phyloP scores from a whole-genome alignment of 2,329 filamentous ascomycete species.

The Leptographium procerum region DNA sequence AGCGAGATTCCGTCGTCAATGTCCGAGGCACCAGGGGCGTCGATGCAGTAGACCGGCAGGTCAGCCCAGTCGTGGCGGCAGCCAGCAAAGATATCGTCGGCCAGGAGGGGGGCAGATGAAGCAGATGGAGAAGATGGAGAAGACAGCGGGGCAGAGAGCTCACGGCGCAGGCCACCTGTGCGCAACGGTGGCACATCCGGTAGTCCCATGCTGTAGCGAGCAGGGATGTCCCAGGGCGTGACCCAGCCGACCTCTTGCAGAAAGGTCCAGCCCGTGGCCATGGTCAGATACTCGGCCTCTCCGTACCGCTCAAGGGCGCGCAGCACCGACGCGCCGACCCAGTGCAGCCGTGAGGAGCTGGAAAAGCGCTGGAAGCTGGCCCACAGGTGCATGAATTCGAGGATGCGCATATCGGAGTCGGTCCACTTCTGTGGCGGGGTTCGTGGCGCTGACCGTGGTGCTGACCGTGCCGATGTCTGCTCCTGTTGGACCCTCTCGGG shows the following conservation, averaged over 20 bases:
- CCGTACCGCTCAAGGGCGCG: slow-evolving; percentile 49
- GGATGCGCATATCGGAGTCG: slow-evolving; percentile 39
- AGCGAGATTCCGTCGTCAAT: slow-evolving; percentile 74
- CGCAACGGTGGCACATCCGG: slow-evolving; percentile 34
- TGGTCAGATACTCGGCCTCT: slow-evolving; percentile 32
- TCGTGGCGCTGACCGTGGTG: not conserved
- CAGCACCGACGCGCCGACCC: slow-evolving; percentile 53
- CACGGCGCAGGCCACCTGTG: slow-evolving; percentile 28
- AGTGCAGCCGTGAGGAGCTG: slow-evolving; percentile 39
- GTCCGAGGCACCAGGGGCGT: slow-evolving; percentile 52
- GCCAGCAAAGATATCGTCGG: slow-evolving; percentile 32
- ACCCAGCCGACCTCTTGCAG: slow-evolving; percentile 66
- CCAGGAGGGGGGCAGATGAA: slow-evolving; percentile 9
- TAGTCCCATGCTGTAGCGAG: slow-evolving; percentile 48
- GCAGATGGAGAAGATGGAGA: not conserved
- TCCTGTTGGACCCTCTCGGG: slow-evolving; percentile 4
- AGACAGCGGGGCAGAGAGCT: not conserved
- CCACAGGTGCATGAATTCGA: slow-evolving; percentile 62
- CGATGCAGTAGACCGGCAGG: slow-evolving; percentile 61
- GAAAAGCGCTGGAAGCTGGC: slow-evolving; percentile 44
- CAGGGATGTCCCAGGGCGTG: slow-evolving; percentile 57
- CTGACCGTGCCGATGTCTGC: no score
- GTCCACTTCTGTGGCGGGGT: slow-evolving; percentile 27
- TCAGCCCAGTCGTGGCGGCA: slow-evolving; percentile 48
- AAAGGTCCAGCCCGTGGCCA: slow-evolving; percentile 48